These are phyloP conservation scores for Citrus reticulata DNA, from an alignment of 345 rosid species.

Conservation along the genomic window DNA sequence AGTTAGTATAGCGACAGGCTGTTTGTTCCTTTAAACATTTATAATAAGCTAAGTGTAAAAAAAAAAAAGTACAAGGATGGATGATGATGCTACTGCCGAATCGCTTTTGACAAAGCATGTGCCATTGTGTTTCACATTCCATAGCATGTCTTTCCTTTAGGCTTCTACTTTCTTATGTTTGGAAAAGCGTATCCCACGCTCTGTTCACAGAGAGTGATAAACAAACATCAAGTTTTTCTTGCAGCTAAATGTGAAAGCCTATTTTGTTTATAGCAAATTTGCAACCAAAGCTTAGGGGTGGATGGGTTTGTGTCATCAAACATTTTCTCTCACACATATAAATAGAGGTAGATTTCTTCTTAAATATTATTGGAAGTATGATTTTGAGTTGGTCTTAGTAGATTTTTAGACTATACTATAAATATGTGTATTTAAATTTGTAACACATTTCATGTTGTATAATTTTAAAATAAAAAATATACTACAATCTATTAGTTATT, in stretches of 20 bases:
- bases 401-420: too few species aligned
- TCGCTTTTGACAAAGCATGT: constrained; percentile 30
- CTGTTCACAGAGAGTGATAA: not conserved
- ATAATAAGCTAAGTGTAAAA: not conserved
- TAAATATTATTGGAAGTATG: too few species aligned
- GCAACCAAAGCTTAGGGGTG: too few species aligned
- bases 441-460: too few species aligned
- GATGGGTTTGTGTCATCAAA: too few species aligned
- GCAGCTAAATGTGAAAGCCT: not conserved
- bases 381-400: too few species aligned
- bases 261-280: not conserved
- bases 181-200: constrained; percentile 7
- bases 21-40: constrained; percentile 37
- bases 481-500: too few species aligned
- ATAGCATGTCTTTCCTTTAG: constrained; percentile 35
- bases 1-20: constrained; percentile 31
- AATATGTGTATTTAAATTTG: too few species aligned
- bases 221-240: not conserved
- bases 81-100: too few species aligned
- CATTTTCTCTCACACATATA: too few species aligned
- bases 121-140: constrained; percentile 49
- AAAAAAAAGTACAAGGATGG: not conserved
- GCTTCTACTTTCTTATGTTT: constrained; percentile 4
- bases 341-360: too few species aligned
- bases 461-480: too few species aligned